Evolutionary conservation across 768 basidiomycete genomes (phyloP), one percentile per base, ranked within the genome.

Genomic region (Tricholoma bakamatsutake): DNA sequence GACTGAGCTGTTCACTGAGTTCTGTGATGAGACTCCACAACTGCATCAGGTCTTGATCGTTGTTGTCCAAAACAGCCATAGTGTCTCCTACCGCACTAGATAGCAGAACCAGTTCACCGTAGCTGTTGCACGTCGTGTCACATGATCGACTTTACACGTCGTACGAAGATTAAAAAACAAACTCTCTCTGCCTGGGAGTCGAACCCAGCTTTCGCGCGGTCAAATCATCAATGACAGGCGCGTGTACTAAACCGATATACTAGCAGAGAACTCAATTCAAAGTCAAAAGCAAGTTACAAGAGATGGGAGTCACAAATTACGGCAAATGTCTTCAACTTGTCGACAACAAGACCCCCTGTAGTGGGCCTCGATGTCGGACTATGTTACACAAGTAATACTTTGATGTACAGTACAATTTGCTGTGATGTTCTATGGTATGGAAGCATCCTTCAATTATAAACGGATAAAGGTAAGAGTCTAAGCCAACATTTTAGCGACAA

Each of bases 1-100:
- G 85, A 54, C 80, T 84, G 56, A 97, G 78, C 68, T 94, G 89
- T 59, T 90, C 88, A 37, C 88, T 83, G 37, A 97, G 82, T 68
- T 95, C 92, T 21, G 81, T 78, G 40, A 96, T 84, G 21, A 87
- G 69, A 31, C 73, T 65, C 80, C 85, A 83, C 49, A 91, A 78
- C 51, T 81, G 84, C 63, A 74, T 71, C 33, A 87, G 73, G 54
- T 85, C 84, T 60, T 80, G 72, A 55, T 88, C 87, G 59, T 73
- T 75, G 55, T 64, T 68, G 60, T 85, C 81, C 63, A 85, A 68
- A 61, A 84, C 78, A 57, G 79, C 79, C 82, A 84, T 84, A 56
- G 21, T 17, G 5, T 30, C 28, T 24, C 12, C 15, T 28, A n/a
- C 27, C 11, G 10, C 17, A 18, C 21, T 2, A 15, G 27, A 15